Evolutionary conservation across 352 stramenopile genomes (phyloP).

Genomic region (Thalassiosira sp.): DNA sequence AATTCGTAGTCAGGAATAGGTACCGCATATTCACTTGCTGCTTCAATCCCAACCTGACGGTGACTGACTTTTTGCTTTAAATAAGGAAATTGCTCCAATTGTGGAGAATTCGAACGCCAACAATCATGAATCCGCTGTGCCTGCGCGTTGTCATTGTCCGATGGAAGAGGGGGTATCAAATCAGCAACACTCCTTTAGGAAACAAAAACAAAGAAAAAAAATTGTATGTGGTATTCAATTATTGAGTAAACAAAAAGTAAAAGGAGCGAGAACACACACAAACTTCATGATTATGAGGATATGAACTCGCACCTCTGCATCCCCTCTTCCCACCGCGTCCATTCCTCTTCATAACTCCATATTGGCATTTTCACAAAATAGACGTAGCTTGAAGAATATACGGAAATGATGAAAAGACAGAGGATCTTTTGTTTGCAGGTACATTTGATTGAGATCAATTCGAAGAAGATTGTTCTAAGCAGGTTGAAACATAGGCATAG

Average conservation of each 20-base stretch:
- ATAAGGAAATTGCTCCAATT: conserved; percentile 26
- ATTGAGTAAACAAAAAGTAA: too few species aligned
- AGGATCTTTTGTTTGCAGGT: neutral
- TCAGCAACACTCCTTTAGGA: neutral
- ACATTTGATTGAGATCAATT: neutral
- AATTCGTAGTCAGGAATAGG: conserved; percentile 40
- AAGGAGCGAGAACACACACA: too few species aligned
- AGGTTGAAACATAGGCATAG: neutral
- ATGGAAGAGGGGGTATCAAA: too few species aligned
- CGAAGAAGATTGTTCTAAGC: neutral
- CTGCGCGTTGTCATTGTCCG: too few species aligned
- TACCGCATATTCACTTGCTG: conserved; percentile 17
- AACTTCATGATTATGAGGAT: too few species aligned
- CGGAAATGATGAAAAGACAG: neutral
- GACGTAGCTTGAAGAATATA: neutral
- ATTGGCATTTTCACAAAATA: conserved; percentile 15
- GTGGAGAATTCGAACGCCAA: conserved; percentile 11
- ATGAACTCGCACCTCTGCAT: conserved; percentile 28
- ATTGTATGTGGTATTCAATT: conserved; percentile 20
- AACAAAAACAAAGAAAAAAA: neutral
- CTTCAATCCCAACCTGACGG: neutral
- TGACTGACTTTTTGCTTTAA: neutral
- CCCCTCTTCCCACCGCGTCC: conserved; percentile 22
- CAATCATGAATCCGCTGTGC: too few species aligned
- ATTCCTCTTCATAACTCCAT: conserved; percentile 24